These are phyloP conservation scores for Trametes punicea DNA, from an alignment of 768 basidiomycete genomes.

Conservation along the genomic window DNA sequence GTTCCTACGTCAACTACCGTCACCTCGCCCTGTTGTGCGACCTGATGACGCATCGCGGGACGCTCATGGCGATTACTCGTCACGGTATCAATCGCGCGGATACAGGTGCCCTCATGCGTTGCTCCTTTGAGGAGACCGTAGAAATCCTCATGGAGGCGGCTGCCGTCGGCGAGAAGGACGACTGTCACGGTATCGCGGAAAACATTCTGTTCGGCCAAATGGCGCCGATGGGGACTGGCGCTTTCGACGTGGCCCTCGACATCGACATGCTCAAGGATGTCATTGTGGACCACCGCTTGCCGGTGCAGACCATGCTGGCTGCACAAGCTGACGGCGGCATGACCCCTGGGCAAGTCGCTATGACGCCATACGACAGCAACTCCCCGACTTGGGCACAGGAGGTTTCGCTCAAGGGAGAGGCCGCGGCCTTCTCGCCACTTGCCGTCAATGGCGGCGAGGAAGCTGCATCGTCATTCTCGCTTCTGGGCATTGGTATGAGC, in stretches of 20 bases:
- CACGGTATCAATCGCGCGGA: conserved; percentile 99
- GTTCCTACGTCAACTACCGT: conserved; percentile 98
- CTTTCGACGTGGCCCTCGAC: conserved; percentile 94
- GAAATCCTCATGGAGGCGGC: conserved; percentile 99
- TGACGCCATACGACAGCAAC: conserved; percentile 96
- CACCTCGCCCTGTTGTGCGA: conserved; percentile 96
- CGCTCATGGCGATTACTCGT: conserved; percentile 97
- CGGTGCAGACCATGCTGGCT: conserved; percentile 71
- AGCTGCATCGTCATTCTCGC: conserved; percentile 49
- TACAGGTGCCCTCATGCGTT: conserved; percentile 97
- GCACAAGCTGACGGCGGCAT: conserved; percentile 83
- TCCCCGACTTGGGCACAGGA: conserved; percentile 79
- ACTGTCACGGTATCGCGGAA: conserved; percentile 98
- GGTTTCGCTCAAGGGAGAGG: conserved; percentile 73
- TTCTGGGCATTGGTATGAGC: conserved; percentile 74
- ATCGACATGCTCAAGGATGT: conserved; percentile 99
- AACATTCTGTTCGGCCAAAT: conserved; percentile 99
- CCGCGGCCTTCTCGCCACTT: conserved; percentile 93
- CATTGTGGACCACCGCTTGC: conserved; percentile 92
- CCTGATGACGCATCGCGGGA: conserved; percentile 94
- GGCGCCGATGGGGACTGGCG: conserved; percentile 99
- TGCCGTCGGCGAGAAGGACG: conserved; percentile 96
- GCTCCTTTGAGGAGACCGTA: conserved; percentile 99
- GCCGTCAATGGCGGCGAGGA: conserved; percentile 83
- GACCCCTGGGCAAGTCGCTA: conserved; percentile 87